Evolutionary conservation across 176 grass and related monocot genomes (phyloP).

Genomic region (Alloteropsis semialata): DNA sequence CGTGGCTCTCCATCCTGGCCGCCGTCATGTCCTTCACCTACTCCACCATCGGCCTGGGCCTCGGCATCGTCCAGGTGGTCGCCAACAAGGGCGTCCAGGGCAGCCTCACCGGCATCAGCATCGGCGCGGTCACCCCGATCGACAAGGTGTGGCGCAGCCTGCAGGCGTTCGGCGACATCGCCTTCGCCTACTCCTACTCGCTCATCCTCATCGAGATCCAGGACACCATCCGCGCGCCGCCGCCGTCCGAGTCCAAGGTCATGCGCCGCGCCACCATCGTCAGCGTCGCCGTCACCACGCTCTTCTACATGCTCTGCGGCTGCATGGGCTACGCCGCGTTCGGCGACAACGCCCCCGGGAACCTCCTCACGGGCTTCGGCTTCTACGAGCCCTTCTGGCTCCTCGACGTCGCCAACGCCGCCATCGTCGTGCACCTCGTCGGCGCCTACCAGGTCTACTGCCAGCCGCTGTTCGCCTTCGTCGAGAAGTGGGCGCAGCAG

Average conservation of each 20-base stretch:
- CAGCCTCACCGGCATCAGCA: conserved; percentile 90
- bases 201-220: conserved; percentile 99
- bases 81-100: conserved; percentile 64
- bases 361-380: conserved; percentile 67
- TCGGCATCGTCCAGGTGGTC: conserved; percentile 78
- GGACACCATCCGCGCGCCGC: conserved; percentile 55
- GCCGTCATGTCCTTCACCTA: conserved; percentile 98
- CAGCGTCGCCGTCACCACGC: conserved; percentile 50
- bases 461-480: conserved; percentile 89
- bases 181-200: conserved; percentile 98
- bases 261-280: conserved; percentile 60
- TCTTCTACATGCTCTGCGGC: conserved; percentile 76
- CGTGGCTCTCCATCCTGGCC: conserved; percentile 87
- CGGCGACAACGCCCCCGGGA: conserved; percentile 44
- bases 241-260: conserved; percentile 58
- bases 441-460: conserved; percentile 88
- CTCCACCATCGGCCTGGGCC: conserved; percentile 73
- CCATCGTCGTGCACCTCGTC: conserved; percentile 68
- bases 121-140: conserved; percentile 63
- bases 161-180: conserved; percentile 97
- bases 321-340: conserved; percentile 63
- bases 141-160: conserved; percentile 98
- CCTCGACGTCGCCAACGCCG: conserved; percentile 64
- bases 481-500: conserved; percentile 80
- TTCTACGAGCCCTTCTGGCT: conserved; percentile 83